These are phyloP conservation scores for Blastocystis hominis DNA, from an alignment of 352 stramenopile genomes.

Conservation along the genomic window DNA sequence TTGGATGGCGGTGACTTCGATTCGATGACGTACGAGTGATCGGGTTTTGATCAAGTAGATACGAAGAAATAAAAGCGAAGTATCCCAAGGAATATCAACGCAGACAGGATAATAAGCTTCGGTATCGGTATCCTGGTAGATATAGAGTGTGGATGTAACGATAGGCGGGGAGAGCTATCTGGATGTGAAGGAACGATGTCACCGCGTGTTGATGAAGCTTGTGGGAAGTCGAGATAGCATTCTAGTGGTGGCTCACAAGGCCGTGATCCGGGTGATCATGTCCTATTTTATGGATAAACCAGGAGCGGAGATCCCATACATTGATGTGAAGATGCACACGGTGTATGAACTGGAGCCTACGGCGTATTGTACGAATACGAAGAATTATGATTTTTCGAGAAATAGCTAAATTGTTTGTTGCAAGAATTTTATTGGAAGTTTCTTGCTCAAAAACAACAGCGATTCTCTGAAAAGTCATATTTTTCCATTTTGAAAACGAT, in stretches of 20 bases:
- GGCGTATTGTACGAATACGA: conserved; percentile 53
- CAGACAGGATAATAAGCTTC: conserved; percentile 77
- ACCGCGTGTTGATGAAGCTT: conserved; percentile 81
- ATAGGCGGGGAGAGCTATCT: conserved; percentile 79
- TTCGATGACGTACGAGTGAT: conserved; percentile 66
- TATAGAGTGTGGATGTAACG: background rate
- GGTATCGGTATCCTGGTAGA: conserved; percentile 70
- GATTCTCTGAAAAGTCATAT: background rate
- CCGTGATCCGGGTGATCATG: conserved; percentile 48
- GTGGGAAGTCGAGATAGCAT: conserved; percentile 68
- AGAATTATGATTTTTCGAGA: conserved; percentile 1
- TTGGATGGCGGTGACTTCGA: conserved; percentile 79
- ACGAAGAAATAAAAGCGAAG: conserved; percentile 71
- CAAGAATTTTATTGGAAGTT: conserved; percentile 44
- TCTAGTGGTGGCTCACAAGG: conserved; percentile 39
- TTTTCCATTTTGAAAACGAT: background rate
- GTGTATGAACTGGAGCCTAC: conserved; percentile 51
- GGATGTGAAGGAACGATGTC: conserved; percentile 79
- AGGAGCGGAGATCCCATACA: background rate
- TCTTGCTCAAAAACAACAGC: background rate
- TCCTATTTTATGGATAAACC: conserved; percentile 51
- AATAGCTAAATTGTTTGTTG: background rate
- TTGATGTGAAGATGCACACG: conserved; percentile 11
- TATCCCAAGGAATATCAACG: conserved; percentile 77
- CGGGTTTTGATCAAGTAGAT: conserved; percentile 24